A percentile compares a stretch with the other conserved stretches of the same genome.
Evolutionary conservation across 1,284 basidiomycete species (phyloP).

Genomic region (Apiotrichum sp.): DNA sequence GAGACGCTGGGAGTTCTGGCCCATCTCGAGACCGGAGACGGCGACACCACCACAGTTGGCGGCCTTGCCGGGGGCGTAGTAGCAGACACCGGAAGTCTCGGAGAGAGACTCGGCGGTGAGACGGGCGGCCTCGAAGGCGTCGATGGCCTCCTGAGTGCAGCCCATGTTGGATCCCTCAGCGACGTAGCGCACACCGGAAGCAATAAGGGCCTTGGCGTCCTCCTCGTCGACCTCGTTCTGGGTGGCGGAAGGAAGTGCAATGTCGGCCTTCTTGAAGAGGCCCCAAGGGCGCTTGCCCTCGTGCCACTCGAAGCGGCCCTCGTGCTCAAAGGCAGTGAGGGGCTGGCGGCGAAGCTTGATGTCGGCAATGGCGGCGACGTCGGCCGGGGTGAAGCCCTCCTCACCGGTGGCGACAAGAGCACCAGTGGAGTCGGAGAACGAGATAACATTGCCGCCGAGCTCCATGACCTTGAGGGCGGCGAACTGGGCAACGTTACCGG

Average conservation of each 20-base stretch:
- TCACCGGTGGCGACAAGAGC: constrained; percentile 55
- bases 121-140: constrained; percentile 63
- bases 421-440: constrained; percentile 74
- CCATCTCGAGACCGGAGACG: constrained; percentile 62
- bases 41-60: constrained; percentile 67
- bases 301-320: constrained; percentile 58
- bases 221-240: constrained; percentile 67
- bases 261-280: constrained; percentile 61
- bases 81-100: constrained; percentile 45
- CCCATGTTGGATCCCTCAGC: constrained; percentile 75
- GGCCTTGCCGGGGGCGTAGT: constrained; percentile 68
- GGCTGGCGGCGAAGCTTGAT: constrained; percentile 62
- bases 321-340: constrained; percentile 53
- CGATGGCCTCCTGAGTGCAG: constrained; percentile 66
- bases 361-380: constrained; percentile 56
- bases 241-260: constrained; percentile 69
- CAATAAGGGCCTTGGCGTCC: constrained; percentile 65
- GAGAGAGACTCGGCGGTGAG: constrained; percentile 48
- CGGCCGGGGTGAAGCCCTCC: constrained; percentile 57
- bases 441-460: constrained; percentile 66
- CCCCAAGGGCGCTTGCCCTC: constrained; percentile 69
- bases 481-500: constrained; percentile 69
- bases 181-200: constrained; percentile 64
- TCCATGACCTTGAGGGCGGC: constrained; percentile 74
- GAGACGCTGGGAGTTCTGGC: constrained; percentile 66